These are phyloP conservation scores for Conringia planisiliqua DNA, from an alignment of 345 rosid genomes.

Conservation along the genomic window DNA sequence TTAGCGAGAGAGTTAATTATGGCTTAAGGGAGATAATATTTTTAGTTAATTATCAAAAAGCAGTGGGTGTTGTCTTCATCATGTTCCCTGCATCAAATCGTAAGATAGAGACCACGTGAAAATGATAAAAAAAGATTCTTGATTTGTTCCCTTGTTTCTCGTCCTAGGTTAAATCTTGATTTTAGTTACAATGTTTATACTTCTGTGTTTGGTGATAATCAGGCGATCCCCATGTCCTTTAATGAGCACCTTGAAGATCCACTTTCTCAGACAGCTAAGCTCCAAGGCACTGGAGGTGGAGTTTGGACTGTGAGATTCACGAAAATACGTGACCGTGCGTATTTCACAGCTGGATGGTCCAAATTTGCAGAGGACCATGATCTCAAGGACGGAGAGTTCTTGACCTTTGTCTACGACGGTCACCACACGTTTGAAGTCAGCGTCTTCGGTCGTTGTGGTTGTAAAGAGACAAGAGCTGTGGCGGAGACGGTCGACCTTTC, in stretches of 20 bases:
- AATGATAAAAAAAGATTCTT: neutral
- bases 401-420: constrained; percentile 25
- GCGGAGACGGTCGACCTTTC: neutral
- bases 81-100: neutral
- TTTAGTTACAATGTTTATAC: neutral
- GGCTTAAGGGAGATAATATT: neutral
- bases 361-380: constrained; percentile 20
- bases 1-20: neutral
- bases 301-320: constrained; percentile 11
- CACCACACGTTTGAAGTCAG: constrained; percentile 22
- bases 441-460: neutral
- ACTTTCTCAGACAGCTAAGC: constrained; percentile 1
- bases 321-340: neutral
- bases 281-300: constrained; percentile 21
- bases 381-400: constrained; percentile 22
- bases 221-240: constrained; percentile 20
- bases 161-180: neutral
- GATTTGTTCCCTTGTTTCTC: neutral
- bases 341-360: constrained; percentile 22
- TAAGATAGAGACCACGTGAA: neutral
- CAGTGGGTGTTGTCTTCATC: neutral
- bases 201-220: neutral
- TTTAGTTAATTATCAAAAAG: neutral
- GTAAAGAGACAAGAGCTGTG: constrained; percentile 21
- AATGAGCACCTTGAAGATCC: constrained; percentile 10